A percentile compares a stretch with the other conserved stretches of the same genome.
Conservation (phyloP, 225 moss, liverwort and hornwort species). For the Marchantia paleacea region DNA sequence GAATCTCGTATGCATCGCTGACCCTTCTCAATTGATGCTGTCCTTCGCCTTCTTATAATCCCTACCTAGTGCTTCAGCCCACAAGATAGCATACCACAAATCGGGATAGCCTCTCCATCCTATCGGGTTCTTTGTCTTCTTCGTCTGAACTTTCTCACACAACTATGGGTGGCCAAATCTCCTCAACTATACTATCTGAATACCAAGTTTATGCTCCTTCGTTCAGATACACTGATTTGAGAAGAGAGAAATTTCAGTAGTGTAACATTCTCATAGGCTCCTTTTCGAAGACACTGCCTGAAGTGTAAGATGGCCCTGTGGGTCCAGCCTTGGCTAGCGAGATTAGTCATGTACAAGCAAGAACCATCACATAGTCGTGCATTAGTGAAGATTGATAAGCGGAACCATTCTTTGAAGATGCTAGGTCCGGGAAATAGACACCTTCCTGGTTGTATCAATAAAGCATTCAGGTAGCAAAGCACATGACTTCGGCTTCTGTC, state of each 20-base stretch:
- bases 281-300: background rate
- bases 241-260: background rate
- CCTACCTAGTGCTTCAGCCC: too few species aligned
- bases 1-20: too few species aligned
- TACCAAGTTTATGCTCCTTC: background rate
- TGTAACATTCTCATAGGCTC: background rate
- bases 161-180: background rate
- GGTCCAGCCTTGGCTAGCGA: background rate
- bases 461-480: background rate
- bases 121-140: too few species aligned
- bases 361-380: background rate
- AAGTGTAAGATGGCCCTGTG: background rate
- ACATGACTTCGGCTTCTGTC: background rate
- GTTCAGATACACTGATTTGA: background rate
- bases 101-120: too few species aligned
- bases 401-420: background rate
- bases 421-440: conserved; percentile 5
- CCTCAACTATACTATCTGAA: too few species aligned
- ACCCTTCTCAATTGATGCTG: too few species aligned
- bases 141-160: too few species aligned
- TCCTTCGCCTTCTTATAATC: too few species aligned
- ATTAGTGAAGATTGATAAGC: background rate
- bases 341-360: background rate
- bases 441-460: conserved; percentile 12
- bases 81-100: too few species aligned